A percentile compares a stretch with the other conserved stretches of the same genome.
These are phyloP conservation scores for Alternaria hordeiaustralica DNA, from an alignment of 2,329 filamentous ascomycete species.

Conservation along the genomic window DNA sequence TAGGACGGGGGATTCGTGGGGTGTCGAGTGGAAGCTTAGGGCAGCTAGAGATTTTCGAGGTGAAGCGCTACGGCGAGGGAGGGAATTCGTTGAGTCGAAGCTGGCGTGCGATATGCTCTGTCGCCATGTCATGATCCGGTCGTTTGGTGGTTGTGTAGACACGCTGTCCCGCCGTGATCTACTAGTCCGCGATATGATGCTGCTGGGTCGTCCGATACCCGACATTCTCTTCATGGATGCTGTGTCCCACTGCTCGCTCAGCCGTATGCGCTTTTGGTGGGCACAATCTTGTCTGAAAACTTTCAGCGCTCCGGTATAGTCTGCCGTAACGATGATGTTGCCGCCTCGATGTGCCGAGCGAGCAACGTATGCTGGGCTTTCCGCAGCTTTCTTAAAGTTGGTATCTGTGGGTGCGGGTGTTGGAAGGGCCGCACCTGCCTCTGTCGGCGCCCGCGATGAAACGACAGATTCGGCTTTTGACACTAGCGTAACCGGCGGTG, in stretches of 20 bases:
- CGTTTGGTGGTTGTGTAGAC: slow-evolving; percentile 62
- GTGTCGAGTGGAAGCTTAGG: slow-evolving; percentile 22
- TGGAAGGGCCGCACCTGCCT: slow-evolving; percentile 46
- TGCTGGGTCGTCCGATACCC: slow-evolving; percentile 59
- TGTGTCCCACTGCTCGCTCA: slow-evolving; percentile 75
- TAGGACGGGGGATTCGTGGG: slow-evolving; percentile 26
- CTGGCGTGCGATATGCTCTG: slow-evolving; percentile 67
- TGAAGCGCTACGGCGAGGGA: slow-evolving; percentile 53
- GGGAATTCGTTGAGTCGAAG: slow-evolving; percentile 49
- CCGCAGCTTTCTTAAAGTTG: slow-evolving; percentile 56
- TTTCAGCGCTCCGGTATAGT: slow-evolving; percentile 87
- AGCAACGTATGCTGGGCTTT: slow-evolving; percentile 78
- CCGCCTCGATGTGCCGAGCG: slow-evolving; percentile 78
- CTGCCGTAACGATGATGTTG: slow-evolving; percentile 90
- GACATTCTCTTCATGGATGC: slow-evolving; percentile 72
- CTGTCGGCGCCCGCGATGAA: slow-evolving; percentile 57
- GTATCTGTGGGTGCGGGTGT: slow-evolving; percentile 46
- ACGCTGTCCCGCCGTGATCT: slow-evolving; percentile 56
- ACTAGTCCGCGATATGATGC: slow-evolving; percentile 63
- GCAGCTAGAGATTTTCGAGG: slow-evolving; percentile 53
- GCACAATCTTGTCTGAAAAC: slow-evolving; percentile 96
- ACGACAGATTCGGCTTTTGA: slow-evolving; percentile 70
- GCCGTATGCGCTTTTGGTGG: slow-evolving; percentile 70
- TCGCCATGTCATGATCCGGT: slow-evolving; percentile 88
- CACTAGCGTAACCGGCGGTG: slow-evolving; percentile 83